Base-by-base conservation (phyloP, 768 basidiomycete genomes). In the Psilocybe azurescens region DNA sequence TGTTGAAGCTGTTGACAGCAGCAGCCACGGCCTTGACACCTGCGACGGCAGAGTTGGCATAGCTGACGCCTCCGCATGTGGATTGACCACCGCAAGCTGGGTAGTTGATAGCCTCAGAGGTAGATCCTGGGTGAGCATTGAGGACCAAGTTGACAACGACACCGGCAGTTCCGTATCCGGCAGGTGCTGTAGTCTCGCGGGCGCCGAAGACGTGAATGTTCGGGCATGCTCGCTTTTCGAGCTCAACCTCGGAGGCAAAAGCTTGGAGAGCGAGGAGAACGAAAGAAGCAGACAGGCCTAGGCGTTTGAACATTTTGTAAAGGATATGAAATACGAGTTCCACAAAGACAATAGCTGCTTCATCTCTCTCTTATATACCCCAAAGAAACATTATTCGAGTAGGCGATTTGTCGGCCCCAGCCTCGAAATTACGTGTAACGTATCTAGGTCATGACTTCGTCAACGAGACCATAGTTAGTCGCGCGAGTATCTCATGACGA, bases 61-160 rank as follows among this genome's bases (percentile, higher is more conserved):
- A 76, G 49, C 72, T 73, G 60, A 73, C 72, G 41, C 63, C 64
- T 39, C 75, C 75, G 58, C 75, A 75, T 2, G 67, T 66, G 1
- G 73, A 59, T 56, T 76, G 75, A 13, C 75, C 74, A 53, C 74
- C 75, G 51, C 75, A 76, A 18, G 75, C 75, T n/a, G 75, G 75
- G 62, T 76, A 76, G 65, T 65, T 73, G 67, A 76, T 76, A n/a
- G 66, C 75, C 59, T 76, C 75, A 2, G 65, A 58, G 6, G 75
- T 76, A 9, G 75, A 53, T 8, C 75, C 75, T 2, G 75, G 58
- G 61, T 68, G 70, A 5, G 75, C 70, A 44, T 53, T 63, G 41
- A 71, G 60, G 41, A 76, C 71, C n/a, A 67, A 62, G 47, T 67
- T 59, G 46, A 75, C 74, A 30, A 76, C 73, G 49, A 65, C 59